phyloP scores from a whole-genome alignment of 345 rosid genomes.

The Sisymbrium irio region DNA sequence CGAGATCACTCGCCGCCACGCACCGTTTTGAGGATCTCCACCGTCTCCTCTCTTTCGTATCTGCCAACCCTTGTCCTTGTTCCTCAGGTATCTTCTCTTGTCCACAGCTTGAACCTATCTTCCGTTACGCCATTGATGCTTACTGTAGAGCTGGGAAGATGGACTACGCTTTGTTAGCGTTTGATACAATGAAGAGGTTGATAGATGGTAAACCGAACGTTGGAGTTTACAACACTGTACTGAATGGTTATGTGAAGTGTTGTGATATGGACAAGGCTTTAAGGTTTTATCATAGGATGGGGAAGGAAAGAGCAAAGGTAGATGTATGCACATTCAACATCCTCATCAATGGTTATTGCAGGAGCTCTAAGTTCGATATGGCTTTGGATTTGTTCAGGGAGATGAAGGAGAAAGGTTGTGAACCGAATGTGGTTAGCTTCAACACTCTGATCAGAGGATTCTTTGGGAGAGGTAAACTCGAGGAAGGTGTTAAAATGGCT shows the following conservation, averaged over 20 bases:
- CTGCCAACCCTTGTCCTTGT: conserved; percentile 74
- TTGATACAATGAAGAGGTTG: conserved; percentile 63
- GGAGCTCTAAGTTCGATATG: conserved; percentile 44
- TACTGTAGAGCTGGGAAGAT: conserved; percentile 58
- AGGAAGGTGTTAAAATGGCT: conserved; percentile 70
- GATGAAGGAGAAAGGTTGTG: conserved; percentile 70
- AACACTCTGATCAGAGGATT: conserved; percentile 78
- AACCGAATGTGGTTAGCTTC: conserved; percentile 77
- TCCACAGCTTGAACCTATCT: conserved; percentile 61
- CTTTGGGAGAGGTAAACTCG: conserved; percentile 53
- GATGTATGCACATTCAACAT: conserved; percentile 73
- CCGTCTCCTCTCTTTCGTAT: conserved; percentile 55
- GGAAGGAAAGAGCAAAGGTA: conserved; percentile 60
- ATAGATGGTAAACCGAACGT: conserved; percentile 66
- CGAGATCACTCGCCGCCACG: conserved; percentile 59
- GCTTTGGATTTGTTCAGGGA: conserved; percentile 72
- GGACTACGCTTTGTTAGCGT: conserved; percentile 51
- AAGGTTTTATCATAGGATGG: conserved; percentile 57
- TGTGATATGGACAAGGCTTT: conserved; percentile 49
- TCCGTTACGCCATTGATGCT: conserved; percentile 50
- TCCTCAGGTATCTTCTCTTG: conserved; percentile 89
- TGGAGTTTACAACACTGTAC: conserved; percentile 56
- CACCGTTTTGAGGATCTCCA: conserved; percentile 55
- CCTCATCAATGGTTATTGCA: conserved; percentile 68
- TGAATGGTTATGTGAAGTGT: conserved; percentile 66